Base-by-base conservation (phyloP, 2,329 filamentous ascomycete genomes). In the Ampelomyces quisqualis region DNA sequence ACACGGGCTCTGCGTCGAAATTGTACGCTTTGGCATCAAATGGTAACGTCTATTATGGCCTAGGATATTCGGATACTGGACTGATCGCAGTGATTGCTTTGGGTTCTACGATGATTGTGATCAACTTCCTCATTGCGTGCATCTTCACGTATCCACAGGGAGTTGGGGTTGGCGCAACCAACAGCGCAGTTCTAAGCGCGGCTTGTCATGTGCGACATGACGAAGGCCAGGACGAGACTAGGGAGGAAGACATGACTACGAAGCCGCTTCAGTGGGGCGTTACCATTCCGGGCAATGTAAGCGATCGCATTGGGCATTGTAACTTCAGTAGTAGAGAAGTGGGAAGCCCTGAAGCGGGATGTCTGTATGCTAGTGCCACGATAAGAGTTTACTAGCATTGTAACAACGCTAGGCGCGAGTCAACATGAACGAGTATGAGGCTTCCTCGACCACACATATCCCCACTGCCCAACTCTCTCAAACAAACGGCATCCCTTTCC, bases 41-140 rank as follows among this genome's bases (percentile, higher is more conserved):
- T 33, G 20, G 15, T 21, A 22, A 30, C 18, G 51, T 49, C 4
- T 57, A 32, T 38, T 49, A 41, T 7, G 14, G 37, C 18, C 35
- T 45, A 10, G 45, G 34, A 13, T 37, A 30, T 17, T 29, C 43
- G 3, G 42, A 57, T 14, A 26, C 24, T 13, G 26, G 27, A 14
- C 13, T 37, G 2, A 1, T 37, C 1, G 18, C 34, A 10, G 30
- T 24, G 18, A 7, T 37, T 10, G 10, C 14, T 14, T n/a, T 14
- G 4, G 3, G 22, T 10, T 10, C 23, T 17, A 7, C n/a, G 3
- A 13, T 29, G 15, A 18, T 30, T 5, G 15, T 48, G 18, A 34
- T 45, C 9, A 29, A n/a, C n/a, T 22, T 24, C 20, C 44, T 5
- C n/a, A 43, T 23, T 89, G 76, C 49, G 90, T 85, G 21, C 83